Percentiles rank a stretch among this genome's conserved stretches.
Evolutionary conservation across 495 filamentous ascomycete species (phyloP).

Genomic region (Penicillium chermesinum): DNA sequence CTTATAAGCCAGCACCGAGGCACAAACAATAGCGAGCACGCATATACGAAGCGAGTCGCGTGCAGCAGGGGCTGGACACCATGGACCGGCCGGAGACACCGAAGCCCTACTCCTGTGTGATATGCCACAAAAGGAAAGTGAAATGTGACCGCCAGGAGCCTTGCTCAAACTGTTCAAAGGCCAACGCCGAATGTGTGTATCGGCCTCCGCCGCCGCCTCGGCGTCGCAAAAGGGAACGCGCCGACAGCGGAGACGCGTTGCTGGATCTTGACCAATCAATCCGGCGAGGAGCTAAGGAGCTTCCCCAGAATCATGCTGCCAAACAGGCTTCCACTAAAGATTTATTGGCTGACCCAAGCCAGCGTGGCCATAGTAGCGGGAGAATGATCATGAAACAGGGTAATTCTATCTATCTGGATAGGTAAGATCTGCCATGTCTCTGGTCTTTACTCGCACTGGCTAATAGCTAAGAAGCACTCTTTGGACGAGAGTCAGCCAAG

Average conservation of each 20-base stretch:
- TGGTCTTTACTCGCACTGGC: neutral
- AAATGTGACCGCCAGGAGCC: slow-evolving; percentile 61
- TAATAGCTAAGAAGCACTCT: slow-evolving; percentile 29
- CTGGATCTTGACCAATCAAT: slow-evolving; percentile 9
- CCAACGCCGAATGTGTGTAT: slow-evolving; percentile 52
- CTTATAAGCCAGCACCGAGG: neutral
- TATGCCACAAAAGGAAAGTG: slow-evolving; percentile 64
- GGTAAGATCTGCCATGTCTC: slow-evolving; percentile 15
- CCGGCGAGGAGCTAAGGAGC: neutral
- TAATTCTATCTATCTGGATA: slow-evolving; percentile 47
- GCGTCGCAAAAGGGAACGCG: slow-evolving; percentile 52
- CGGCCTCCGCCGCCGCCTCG: slow-evolving; percentile 54
- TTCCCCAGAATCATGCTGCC: neutral
- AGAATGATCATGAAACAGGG: slow-evolving; percentile 34
- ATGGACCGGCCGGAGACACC: slow-evolving; percentile 8
- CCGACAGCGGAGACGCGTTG: slow-evolving; percentile 41
- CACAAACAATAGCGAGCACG: neutral
- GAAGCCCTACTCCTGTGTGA: slow-evolving; percentile 51
- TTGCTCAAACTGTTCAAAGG: slow-evolving; percentile 62
- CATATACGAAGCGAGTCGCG: neutral
- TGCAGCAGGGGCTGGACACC: neutral
- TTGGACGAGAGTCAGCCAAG: slow-evolving; percentile 49
- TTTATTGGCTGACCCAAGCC: neutral
- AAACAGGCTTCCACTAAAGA: neutral
- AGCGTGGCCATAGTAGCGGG: slow-evolving; percentile 13